These are phyloP conservation scores for Xerocomellus amylosporus DNA, from an alignment of 768 basidiomycete species.

Conservation along the genomic window DNA sequence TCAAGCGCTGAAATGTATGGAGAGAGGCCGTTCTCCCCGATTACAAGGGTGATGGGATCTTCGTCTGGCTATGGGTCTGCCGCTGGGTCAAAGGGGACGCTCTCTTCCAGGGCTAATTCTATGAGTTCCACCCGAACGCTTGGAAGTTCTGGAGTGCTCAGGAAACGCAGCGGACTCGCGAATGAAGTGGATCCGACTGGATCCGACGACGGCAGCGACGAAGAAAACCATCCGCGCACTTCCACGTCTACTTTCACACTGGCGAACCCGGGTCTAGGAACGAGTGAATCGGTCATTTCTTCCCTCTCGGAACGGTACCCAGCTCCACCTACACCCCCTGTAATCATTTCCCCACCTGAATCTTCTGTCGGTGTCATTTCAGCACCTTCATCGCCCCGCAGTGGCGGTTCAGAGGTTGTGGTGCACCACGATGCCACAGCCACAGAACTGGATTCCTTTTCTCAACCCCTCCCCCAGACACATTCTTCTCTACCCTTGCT, in stretches of 20 bases:
- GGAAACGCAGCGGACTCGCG: constrained; percentile 19
- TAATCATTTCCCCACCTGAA: constrained; percentile 25
- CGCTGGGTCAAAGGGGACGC: neutral
- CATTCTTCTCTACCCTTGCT: constrained; percentile 9
- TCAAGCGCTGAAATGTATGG: constrained; percentile 29
- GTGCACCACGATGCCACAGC: neutral
- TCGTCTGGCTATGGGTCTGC: constrained; percentile 2
- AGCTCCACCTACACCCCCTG: constrained; percentile 26
- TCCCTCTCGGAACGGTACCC: constrained; percentile 34
- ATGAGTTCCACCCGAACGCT: constrained; percentile 5
- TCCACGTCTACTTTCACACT: neutral
- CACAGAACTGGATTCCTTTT: neutral
- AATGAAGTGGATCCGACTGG: constrained; percentile 8
- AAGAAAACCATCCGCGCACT: neutral
- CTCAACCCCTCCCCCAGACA: neutral
- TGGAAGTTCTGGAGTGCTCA: constrained; percentile 5
- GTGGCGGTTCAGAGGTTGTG: constrained; percentile 15
- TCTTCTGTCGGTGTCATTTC: constrained; percentile 27
- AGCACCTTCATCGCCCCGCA: constrained; percentile 20
- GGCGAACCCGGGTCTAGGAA: neutral
- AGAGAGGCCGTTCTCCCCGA: constrained; percentile 29
- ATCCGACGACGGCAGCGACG: constrained; percentile 1
- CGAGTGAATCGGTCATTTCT: constrained; percentile 12
- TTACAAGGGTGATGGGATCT: constrained; percentile 22
- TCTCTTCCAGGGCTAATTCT: constrained; percentile 15